Base-by-base conservation (phyloP, 2,329 filamentous ascomycete genomes). In the Monilinia laxa region DNA sequence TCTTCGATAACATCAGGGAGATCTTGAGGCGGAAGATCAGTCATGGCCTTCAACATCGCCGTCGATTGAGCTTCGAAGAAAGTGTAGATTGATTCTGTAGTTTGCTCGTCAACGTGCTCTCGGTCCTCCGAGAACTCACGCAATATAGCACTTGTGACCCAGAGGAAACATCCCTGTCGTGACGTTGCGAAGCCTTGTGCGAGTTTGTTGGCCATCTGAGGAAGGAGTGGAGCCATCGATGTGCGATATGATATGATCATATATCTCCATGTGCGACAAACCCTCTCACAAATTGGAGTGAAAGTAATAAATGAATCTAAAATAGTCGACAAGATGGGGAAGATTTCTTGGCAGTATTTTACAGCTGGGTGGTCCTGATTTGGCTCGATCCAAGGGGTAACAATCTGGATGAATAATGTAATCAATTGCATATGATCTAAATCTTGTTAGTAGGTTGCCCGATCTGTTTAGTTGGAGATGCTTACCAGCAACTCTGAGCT, bases 231-330 rank as follows among this genome's bases (percentile, higher is more conserved):
- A 18, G 90, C 87, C 82, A 96, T 96, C 62, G 90, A 90, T 2
- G 90, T 95, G 71, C 95, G 87, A 78, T 98, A 98, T 0, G 93
- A 97, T 68, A 98, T 92, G 51, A 99, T 87, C 91, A 98, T 97
- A 77, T 94, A 91, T 70, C 96, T 87, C 93, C 94, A 99, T 82
- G 92, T 97, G 70, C 94, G 87, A 79, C 94, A 98, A 35, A 99
- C 87, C 53, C 94, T 86, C 81, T 99, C 95, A 71, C 96, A 90
- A 68, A 99, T 96, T 4, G 95, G 94, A 18, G 89, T 84, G 72
- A 93, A 97, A 73, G 85, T 82, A 69, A 93, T 86, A 77, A 98
- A 99, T 76, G 89, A 94, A 74, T 96, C 90, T 65, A 96, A 84
- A 68, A 99, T 91, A 10, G 90, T 92, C 11, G 91, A 88, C 68